These are phyloP conservation scores for Harringtonia aguacate DNA, from an alignment of 2,329 filamentous ascomycete genomes.

Conservation along the genomic window DNA sequence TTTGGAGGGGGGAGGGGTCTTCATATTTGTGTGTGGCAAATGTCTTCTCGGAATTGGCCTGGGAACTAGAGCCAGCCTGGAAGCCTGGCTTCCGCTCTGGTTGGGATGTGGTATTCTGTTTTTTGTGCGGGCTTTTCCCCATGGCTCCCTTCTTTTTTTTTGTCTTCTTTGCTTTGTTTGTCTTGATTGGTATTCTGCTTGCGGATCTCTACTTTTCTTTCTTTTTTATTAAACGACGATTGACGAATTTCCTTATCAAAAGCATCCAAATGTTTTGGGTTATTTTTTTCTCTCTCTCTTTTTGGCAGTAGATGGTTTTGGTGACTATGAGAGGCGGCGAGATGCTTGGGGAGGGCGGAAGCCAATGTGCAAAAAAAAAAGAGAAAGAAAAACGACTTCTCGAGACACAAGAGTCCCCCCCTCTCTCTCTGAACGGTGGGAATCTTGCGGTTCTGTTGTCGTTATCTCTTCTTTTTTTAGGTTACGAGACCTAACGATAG, in stretches of 20 bases:
- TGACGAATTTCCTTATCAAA: conserved; percentile 1
- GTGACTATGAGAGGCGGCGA: no score
- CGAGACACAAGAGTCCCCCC: neutral
- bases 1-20: no score
- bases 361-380: no score
- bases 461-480: neutral
- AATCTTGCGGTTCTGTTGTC: no score
- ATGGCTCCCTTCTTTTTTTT: neutral
- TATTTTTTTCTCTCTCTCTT: neutral
- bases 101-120: no score
- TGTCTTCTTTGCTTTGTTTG: neutral
- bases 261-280: neutral
- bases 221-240: neutral
- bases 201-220: neutral
- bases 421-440: no score
- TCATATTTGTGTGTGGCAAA: no score
- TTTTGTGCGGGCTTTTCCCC: neutral
- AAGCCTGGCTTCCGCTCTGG: no score
- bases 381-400: neutral
- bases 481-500: neutral
- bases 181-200: neutral
- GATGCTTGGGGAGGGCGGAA: no score
- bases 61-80: no score
- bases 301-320: neutral
- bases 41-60: no score